Conservation (phyloP, 73 alveolate species). For the Symbiodinium natans region DNA sequence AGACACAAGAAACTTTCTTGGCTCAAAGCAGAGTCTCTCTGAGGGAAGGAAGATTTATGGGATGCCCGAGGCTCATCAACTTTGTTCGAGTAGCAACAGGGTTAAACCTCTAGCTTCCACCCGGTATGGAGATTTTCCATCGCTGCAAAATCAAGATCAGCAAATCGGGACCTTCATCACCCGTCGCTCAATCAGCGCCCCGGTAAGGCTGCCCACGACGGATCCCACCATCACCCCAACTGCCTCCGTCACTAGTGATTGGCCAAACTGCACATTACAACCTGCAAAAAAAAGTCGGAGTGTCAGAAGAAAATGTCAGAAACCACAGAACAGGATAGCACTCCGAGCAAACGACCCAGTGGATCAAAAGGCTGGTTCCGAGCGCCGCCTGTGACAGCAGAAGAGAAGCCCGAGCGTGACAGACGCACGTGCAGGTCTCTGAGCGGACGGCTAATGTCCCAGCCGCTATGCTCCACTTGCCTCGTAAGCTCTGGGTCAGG, state of each 20-base stretch:
- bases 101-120: no score
- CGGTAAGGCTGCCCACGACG: constrained; percentile 77
- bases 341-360: constrained; percentile 22
- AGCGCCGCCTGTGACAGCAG: constrained; percentile 13
- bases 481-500: background rate
- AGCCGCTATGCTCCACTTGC: constrained; percentile 42
- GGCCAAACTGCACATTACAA: no score
- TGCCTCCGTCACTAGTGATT: constrained; percentile 14
- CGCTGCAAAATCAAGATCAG: no score
- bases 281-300: no score
- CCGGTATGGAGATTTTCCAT: no score
- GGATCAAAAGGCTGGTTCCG: constrained; percentile 21
- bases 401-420: no score
- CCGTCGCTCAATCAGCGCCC: constrained; percentile 78
- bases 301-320: no score
- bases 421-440: no score
- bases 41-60: no score
- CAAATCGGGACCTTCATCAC: constrained; percentile 53
- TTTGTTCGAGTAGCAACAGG: background rate
- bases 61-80: background rate
- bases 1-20: no score
- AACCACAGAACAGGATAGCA: no score
- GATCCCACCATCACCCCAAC: constrained; percentile 44
- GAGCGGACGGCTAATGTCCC: constrained; percentile 5
- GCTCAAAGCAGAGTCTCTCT: no score